Base-by-base conservation (phyloP, 495 filamentous ascomycete species). In the Daldinia vernicosa region DNA sequence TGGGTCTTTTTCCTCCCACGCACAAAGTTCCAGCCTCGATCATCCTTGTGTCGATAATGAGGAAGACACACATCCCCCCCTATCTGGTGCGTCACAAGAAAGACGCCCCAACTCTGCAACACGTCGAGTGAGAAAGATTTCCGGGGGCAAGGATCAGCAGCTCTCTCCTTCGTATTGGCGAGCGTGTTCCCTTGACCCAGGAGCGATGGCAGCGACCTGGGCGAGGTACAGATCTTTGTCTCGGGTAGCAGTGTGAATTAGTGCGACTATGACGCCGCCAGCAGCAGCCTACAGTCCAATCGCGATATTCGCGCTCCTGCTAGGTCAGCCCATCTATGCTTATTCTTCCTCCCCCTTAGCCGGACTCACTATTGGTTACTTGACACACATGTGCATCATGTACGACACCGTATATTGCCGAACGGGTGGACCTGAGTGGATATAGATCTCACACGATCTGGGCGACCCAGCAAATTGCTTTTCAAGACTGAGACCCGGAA, bases 11-110 rank as follows among this genome's bases (percentile, higher is more conserved):
- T 32, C 33, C 67, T 66, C 40, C 58, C 55, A 60, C 58, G 63
- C 32, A 67, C 71, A 74, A 74, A n/a, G 70, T 72, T 70, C 71
- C 66, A 74, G 59, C 71, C 67, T 70, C 67, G 71, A 74, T 70
- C 67, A 70, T 67, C 71, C 71, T 66, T 74, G 71, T 69, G 71
- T 55, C 65, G 70, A 72, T 24, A 69, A 57, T 22, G 70, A 66
- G 43, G 56, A 69, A 43, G 52, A 56, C 24, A 64, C 54, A 52
- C 71, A 57, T 54, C 59, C 19, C 56, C 60, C 24, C 51, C 52
- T 56, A 53, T 53, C 56, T 28, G 47, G 55, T 55, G 60, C 66
- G 58, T 33, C 66, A 63, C 66, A 69, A 58, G 51, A 39, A 66
- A 33, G 45, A 63, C 43, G 59, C 59, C 59, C 60, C 64, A 45